Conservation (phyloP, 257 asterid genomes). For the Penstemon newberryi region DNA sequence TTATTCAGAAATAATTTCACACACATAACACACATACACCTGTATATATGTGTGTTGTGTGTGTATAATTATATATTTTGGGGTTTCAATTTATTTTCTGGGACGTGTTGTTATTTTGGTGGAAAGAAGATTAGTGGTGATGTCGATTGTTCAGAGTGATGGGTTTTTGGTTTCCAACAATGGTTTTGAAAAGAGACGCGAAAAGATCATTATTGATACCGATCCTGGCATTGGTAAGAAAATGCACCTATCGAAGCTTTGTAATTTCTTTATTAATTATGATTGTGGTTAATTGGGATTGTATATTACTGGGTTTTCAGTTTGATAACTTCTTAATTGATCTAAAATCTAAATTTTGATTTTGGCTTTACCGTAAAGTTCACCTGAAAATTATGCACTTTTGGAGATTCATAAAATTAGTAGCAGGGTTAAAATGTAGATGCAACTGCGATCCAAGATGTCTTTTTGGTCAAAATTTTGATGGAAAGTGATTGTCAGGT, state of each 20-base stretch:
- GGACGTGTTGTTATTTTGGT: constrained; percentile 21
- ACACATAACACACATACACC: no score
- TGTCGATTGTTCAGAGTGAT: constrained; percentile 40
- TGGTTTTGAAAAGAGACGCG: constrained; percentile 29
- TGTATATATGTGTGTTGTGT: neutral
- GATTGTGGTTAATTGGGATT: neutral
- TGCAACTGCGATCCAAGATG: constrained; percentile 17
- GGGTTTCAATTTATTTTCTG: constrained; percentile 23
- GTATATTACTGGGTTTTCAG: neutral
- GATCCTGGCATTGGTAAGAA: constrained; percentile 67
- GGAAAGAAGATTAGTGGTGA: constrained; percentile 25
- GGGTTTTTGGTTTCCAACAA: constrained; percentile 28
- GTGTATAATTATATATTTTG: neutral
- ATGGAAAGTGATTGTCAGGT: neutral
- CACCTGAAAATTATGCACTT: neutral
- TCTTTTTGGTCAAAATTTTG: neutral
- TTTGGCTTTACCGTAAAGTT: neutral
- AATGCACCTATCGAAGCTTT: neutral
- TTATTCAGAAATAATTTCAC: neutral
- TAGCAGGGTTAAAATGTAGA: constrained; percentile 1
- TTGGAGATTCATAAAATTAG: no score
- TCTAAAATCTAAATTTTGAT: neutral
- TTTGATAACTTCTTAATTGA: constrained; percentile 6
- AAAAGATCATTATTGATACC: constrained; percentile 59
- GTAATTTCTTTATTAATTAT: neutral